Percentiles rank a stretch among this genome's conserved stretches.
Conservation (phyloP, 192 early-diverging fungal genomes). For the Coemansia guatemalensis region DNA sequence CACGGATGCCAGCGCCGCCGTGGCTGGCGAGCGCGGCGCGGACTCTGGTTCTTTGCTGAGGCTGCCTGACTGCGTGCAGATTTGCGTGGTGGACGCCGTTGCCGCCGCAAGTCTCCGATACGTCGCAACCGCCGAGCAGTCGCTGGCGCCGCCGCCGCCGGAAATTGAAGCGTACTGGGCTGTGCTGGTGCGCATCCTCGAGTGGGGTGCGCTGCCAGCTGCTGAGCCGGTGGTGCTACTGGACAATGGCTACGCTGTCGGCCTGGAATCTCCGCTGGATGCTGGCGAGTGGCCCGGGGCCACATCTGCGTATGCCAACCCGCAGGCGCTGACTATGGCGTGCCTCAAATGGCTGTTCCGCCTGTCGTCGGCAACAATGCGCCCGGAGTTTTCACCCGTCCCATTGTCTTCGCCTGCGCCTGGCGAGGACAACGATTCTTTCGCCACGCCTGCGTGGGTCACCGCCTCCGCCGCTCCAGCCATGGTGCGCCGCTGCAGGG, state of each 20-base stretch:
- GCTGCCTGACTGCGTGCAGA: slow-evolving; percentile 14
- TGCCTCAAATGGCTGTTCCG: slow-evolving; percentile 40
- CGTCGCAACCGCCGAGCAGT: not conserved
- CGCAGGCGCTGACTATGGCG: slow-evolving; percentile 31
- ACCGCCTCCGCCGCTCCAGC: slow-evolving; percentile 19
- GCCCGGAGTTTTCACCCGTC: not conserved
- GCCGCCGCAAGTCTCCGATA: slow-evolving; percentile 20
- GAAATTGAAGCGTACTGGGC: slow-evolving; percentile 34
- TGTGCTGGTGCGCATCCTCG: slow-evolving; percentile 23
- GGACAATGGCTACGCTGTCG: not conserved
- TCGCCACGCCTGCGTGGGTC: slow-evolving; percentile 33
- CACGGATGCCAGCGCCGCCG: slow-evolving; percentile 4
- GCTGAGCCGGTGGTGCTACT: slow-evolving; percentile 31
- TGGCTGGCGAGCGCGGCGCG: not conserved
- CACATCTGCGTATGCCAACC: not conserved
- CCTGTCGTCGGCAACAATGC: slow-evolving; percentile 19
- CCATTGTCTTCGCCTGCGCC: not conserved
- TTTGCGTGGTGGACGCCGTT: slow-evolving; percentile 30
- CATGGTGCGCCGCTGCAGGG: slow-evolving; percentile 32
- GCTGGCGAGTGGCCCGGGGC: not conserved
- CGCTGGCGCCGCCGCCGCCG: slow-evolving; percentile 1
- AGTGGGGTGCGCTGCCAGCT: slow-evolving; percentile 29
- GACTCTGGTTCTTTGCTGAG: not conserved
- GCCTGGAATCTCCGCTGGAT: not conserved
- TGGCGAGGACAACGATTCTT: not conserved